A percentile compares a stretch with the other conserved stretches of the same genome.
Conservation (phyloP, 73 alveolate genomes). For the Stentor roeselii region DNA sequence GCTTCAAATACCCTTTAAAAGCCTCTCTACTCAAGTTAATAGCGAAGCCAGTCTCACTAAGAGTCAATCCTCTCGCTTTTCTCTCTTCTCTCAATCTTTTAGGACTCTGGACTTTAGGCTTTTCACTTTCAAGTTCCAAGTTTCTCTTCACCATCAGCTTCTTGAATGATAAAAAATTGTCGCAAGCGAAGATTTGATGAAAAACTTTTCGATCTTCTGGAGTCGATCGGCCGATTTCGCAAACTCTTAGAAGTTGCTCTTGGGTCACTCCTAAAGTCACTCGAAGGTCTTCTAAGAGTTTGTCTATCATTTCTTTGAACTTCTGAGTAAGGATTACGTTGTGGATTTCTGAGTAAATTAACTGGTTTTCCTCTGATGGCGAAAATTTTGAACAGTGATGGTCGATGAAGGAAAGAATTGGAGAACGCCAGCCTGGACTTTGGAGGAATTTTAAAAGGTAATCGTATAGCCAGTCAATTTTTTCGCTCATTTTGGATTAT, state of each 20-base stretch:
- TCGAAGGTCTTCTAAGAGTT: conserved; percentile 62
- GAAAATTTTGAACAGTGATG: conserved; percentile 81
- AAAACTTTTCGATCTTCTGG: conserved; percentile 43
- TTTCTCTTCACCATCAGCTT: conserved; percentile 78
- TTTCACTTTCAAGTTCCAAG: conserved; percentile 71
- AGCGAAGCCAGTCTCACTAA: not conserved
- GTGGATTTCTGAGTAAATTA: conserved; percentile 64
- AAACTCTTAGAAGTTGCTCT: conserved; percentile 55
- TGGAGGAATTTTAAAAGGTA: conserved; percentile 55
- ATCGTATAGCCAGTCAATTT: conserved; percentile 64
- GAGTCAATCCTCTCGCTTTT: not conserved
- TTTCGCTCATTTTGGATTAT: not conserved
- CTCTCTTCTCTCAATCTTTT: not conserved
- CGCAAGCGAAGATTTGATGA: conserved; percentile 54
- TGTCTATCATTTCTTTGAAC: conserved; percentile 76
- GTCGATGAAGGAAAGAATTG: conserved; percentile 57
- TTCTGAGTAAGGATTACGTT: conserved; percentile 35
- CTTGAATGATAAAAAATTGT: conserved; percentile 58
- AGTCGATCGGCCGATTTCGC: conserved; percentile 37
- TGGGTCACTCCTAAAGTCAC: conserved; percentile 72
- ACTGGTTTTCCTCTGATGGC: conserved; percentile 81
- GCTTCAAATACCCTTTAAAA: not conserved
- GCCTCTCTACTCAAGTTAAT: not conserved
- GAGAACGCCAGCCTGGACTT: conserved; percentile 69
- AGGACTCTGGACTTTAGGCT: conserved; percentile 32